These are phyloP conservation scores for Phlebiopsis gigantea DNA, from an alignment of 768 basidiomycete species.

Conservation along the genomic window DNA sequence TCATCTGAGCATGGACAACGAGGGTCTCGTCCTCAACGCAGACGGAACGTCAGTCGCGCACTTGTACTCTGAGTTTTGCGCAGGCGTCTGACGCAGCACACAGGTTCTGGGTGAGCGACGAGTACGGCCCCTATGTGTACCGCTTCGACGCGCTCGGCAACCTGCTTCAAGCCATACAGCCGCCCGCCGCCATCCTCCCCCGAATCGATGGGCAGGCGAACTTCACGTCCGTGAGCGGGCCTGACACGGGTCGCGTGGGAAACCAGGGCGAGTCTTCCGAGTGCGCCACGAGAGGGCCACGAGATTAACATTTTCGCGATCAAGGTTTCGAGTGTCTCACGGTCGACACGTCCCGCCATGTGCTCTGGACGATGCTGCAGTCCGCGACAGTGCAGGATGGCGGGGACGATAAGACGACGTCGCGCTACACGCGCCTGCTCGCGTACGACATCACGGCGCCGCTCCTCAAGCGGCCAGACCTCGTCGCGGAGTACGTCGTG, in stretches of 20 bases:
- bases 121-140: conserved; percentile 67
- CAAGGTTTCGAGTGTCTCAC: conserved; percentile 35
- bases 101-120: conserved; percentile 63
- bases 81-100: background rate
- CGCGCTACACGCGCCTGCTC: conserved; percentile 50
- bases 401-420: conserved; percentile 39
- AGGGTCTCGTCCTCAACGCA: conserved; percentile 49
- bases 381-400: conserved; percentile 61
- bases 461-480: conserved; percentile 24
- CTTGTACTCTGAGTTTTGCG: background rate
- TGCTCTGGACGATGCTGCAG: conserved; percentile 59
- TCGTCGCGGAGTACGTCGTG: conserved; percentile 56
- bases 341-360: conserved; percentile 37
- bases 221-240: conserved; percentile 46
- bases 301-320: background rate
- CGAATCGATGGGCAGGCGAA: conserved; percentile 38
- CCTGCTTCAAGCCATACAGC: conserved; percentile 52
- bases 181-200: conserved; percentile 53
- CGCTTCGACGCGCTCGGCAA: conserved; percentile 40
- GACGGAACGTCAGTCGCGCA: conserved; percentile 48
- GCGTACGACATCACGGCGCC: conserved; percentile 45
- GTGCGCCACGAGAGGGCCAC: background rate
- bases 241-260: conserved; percentile 44
- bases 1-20: conserved; percentile 50
- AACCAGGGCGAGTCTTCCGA: conserved; percentile 44